A percentile compares a stretch with the other conserved stretches of the same genome.
Evolutionary conservation across 176 grass and related monocot genomes (phyloP).

Genomic region (Leersia perrieri): DNA sequence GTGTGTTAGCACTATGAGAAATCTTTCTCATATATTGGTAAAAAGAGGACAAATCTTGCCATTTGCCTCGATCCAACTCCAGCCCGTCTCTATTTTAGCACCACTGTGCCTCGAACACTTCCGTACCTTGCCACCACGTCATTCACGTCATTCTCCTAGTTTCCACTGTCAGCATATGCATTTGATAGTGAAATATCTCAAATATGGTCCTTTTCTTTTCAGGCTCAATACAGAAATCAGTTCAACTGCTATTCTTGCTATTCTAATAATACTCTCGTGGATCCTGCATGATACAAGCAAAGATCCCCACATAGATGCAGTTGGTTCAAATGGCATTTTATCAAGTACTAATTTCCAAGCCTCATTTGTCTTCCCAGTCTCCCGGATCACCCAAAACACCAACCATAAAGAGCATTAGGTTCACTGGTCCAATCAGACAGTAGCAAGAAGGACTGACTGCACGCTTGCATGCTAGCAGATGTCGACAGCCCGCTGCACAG

Average conservation of each 20-base stretch:
- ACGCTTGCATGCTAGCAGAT: too few species aligned
- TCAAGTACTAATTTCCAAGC: conserved; percentile 56
- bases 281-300: conserved; percentile 63
- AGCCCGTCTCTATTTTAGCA: conserved; percentile 57
- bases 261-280: conserved; percentile 31
- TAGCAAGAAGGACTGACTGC: conserved; percentile 52
- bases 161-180: conserved; percentile 59
- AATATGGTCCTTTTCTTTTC: conserved; percentile 61
- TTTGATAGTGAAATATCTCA: conserved; percentile 68
- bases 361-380: conserved; percentile 51
- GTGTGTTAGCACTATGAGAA: conserved; percentile 20
- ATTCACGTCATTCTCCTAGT: conserved; percentile 49
- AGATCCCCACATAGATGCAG: conserved; percentile 55
- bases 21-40: conserved; percentile 19
- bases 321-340: conserved; percentile 47
- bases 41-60: conserved; percentile 43
- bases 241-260: conserved; percentile 54
- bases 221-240: conserved; percentile 76
- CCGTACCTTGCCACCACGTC: conserved; percentile 45
- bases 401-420: conserved; percentile 61
- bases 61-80: conserved; percentile 60
- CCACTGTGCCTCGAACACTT: conserved; percentile 52
- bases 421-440: conserved; percentile 39
- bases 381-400: conserved; percentile 67
- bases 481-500: too few species aligned